These are phyloP conservation scores for Aspergillus affinis DNA, from an alignment of 495 filamentous ascomycete species.

Conservation along the genomic window DNA sequence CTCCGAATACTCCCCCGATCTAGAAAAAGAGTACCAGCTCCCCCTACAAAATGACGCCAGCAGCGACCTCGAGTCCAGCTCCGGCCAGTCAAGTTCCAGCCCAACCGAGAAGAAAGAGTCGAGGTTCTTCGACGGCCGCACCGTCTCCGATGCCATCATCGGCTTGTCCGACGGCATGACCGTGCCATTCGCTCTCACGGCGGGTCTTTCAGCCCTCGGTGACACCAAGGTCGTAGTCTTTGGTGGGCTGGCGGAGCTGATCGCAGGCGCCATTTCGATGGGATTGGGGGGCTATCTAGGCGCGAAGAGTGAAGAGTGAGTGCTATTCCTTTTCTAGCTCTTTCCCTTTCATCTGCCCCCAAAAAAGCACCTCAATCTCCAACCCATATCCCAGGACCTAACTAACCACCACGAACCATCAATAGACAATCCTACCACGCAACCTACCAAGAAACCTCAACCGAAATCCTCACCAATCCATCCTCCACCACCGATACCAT, in stretches of 20 bases:
- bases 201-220: conserved; percentile 53
- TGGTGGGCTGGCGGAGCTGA: conserved; percentile 57
- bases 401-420: too few relatives aligned
- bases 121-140: conserved; percentile 45
- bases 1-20: conserved; percentile 28
- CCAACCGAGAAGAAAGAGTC: conserved; percentile 21
- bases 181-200: conserved; percentile 59
- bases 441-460: conserved; percentile 46
- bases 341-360: background rate
- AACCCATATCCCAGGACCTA: background rate
- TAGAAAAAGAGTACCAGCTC: conserved; percentile 30
- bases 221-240: conserved; percentile 58
- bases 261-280: conserved; percentile 60
- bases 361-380: background rate
- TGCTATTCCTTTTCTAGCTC: conserved; percentile 2
- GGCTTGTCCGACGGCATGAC: conserved; percentile 62
- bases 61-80: conserved; percentile 21
- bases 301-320: conserved; percentile 66
- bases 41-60: conserved; percentile 24
- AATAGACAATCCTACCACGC: conserved; percentile 53
- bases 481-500: conserved; percentile 40
- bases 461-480: conserved; percentile 40
- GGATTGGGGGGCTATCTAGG: conserved; percentile 62
- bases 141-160: conserved; percentile 60
- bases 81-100: conserved; percentile 14